Base-by-base conservation (phyloP, 352 stramenopile genomes). In the Pythium guiyangense region DNA sequence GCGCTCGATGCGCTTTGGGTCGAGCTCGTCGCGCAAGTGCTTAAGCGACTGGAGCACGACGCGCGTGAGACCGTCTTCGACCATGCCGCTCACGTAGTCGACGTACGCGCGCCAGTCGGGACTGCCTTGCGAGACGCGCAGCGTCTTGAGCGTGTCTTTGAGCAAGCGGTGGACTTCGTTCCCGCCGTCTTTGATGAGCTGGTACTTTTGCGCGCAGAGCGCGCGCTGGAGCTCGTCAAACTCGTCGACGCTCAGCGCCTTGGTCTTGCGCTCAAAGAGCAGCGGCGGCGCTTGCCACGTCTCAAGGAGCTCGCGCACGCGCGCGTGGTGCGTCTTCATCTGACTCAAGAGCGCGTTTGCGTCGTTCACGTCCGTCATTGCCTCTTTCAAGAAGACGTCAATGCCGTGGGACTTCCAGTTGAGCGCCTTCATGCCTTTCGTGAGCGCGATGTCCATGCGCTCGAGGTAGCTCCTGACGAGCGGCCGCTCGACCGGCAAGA, bases 391-490 rank as follows among this genome's bases (percentile, higher is more conserved):
- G 40, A 97, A 98, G 5, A 92, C 70, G 45, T 97, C 89, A 50
- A 98, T 97, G 20, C 90, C 90, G 35, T 96, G 90, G 6, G 77
- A 95, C 47, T 97, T 97, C 92, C 92, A 98, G 57, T 97, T 98
- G 9, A 98, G 70, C 3, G 77, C 61, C 56, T 91, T 91, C 14
- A 98, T 86, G 5, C 91, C 92, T 63, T 97, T 93, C 18, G 74
- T 79, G 4, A 98, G 58, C 11, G 84, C 75, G 53, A 96, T 83
- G 52, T 97, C 89, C 73, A 98, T 96, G 12, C 88, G 84, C 42
- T 97, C 90, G 12, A 97, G 70, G 51, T 97, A 86, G 10, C 58
- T 73, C 52, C 90, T 91, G 0, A 98, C 77, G 1, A 98, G 77
- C 5, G 92, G 90, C 37, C 78, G 70, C 64, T 98, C 92, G 0